phyloP scores from a whole-genome alignment of 177 flowering plant genomes.

The Vitis hybrid region DNA sequence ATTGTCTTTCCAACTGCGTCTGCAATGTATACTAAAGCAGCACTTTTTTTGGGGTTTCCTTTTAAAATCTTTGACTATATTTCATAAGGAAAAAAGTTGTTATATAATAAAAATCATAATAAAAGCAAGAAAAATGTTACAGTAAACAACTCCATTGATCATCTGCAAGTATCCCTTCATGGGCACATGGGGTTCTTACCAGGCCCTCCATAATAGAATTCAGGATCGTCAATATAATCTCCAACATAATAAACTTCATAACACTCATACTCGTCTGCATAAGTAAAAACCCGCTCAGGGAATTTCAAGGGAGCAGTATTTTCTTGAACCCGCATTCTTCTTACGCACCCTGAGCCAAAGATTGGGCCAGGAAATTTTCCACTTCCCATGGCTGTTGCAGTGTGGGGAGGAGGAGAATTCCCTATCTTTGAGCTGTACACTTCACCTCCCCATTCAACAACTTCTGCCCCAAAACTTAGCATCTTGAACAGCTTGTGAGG shows the following conservation, averaged over 20 bases:
- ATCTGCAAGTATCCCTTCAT: constrained; percentile 4
- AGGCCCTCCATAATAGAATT: constrained; percentile 34
- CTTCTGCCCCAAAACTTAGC: constrained; percentile 13
- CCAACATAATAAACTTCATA: constrained; percentile 9
- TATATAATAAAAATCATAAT: background rate
- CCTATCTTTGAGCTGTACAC: constrained; percentile 25
- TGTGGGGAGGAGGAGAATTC: constrained; percentile 30
- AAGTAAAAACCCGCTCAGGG: constrained; percentile 24
- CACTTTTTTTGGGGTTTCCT: too few species aligned
- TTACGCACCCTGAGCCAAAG: constrained; percentile 12
- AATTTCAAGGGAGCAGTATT: constrained; percentile 11
- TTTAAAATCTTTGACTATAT: too few species aligned
- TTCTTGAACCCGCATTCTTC: constrained; percentile 20
- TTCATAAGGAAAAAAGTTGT: too few species aligned
- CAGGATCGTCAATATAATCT: constrained; percentile 27
- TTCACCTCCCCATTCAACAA: constrained; percentile 37
- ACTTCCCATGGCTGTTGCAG: constrained; percentile 37
- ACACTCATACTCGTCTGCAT: constrained; percentile 25
- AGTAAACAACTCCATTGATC: background rate
- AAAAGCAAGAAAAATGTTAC: background rate
- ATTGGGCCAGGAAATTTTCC: constrained; percentile 15
- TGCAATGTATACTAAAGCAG: too few species aligned
- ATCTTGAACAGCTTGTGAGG: constrained; percentile 20
- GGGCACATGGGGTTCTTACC: constrained; percentile 23
- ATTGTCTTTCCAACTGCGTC: too few species aligned